Conservation (phyloP, 2,329 filamentous ascomycete genomes). For the Diaporthe capsici region DNA sequence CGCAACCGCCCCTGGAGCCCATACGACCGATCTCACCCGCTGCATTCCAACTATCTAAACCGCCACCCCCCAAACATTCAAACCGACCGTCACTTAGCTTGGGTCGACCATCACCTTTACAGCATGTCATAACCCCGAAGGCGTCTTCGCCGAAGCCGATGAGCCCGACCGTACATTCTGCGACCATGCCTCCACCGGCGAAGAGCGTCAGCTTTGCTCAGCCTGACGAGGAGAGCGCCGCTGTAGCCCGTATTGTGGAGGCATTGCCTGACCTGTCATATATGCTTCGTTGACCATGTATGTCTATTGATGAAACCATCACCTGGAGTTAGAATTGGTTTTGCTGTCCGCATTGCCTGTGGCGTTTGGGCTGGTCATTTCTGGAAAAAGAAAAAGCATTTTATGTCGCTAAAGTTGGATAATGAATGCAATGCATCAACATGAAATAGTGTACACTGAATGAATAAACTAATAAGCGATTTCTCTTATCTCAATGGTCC, state of each 20-base stretch:
- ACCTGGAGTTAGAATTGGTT: constrained; percentile 2
- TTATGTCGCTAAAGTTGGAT: constrained; percentile 10
- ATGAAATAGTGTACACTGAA: constrained; percentile 18
- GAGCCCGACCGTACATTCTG: background rate
- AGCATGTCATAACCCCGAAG: constrained; percentile 35
- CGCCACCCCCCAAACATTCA: constrained; percentile 33
- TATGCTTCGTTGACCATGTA: constrained; percentile 49
- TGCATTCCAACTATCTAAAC: constrained; percentile 25
- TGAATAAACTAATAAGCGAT: constrained; percentile 21
- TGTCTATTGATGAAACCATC: background rate
- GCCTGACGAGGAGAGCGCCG: constrained; percentile 38
- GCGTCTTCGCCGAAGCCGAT: constrained; percentile 29
- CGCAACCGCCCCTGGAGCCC: background rate
- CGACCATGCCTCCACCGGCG: background rate
- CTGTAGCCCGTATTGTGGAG: constrained; percentile 45
- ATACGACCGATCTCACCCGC: constrained; percentile 27
- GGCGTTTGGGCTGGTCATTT: constrained; percentile 34
- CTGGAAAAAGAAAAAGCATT: background rate
- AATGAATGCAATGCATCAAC: constrained; percentile 32
- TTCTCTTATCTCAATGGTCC: too few species aligned
- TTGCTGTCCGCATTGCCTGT: constrained; percentile 36
- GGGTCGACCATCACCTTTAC: constrained; percentile 37
- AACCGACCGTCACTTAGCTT: constrained; percentile 36
- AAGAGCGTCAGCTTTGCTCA: constrained; percentile 33
- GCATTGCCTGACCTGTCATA: constrained; percentile 53